Conservation (phyloP, 352 stramenopile genomes). For the Globisporangium echinulatum region DNA sequence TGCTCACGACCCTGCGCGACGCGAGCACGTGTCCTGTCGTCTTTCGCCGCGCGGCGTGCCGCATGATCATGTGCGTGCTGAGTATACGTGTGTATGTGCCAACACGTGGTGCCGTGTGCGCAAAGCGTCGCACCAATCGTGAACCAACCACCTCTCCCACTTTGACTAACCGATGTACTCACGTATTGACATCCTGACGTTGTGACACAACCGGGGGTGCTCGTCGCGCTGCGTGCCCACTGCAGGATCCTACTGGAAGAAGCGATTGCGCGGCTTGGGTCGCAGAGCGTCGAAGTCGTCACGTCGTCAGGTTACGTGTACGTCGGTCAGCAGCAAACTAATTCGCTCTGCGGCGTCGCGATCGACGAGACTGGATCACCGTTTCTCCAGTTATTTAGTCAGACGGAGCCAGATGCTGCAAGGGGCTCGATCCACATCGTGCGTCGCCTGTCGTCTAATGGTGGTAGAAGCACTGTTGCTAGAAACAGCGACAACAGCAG, state of each 20-base stretch:
- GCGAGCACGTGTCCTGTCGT: slow-evolving; percentile 15
- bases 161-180: not conserved
- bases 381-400: slow-evolving; percentile 41
- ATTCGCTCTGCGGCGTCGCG: slow-evolving; percentile 30
- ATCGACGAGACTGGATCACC: slow-evolving; percentile 32
- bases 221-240: not conserved
- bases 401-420: slow-evolving; percentile 36
- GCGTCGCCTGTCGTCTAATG: not conserved
- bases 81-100: not conserved
- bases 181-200: not conserved
- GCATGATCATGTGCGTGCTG: slow-evolving; percentile 39
- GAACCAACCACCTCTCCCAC: not conserved
- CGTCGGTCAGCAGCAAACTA: slow-evolving; percentile 16
- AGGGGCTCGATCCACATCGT: slow-evolving; percentile 29
- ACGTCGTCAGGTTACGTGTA: slow-evolving; percentile 28
- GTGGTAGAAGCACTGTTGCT: not conserved
- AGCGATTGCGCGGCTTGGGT: slow-evolving; percentile 26
- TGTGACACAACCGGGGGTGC: not conserved
- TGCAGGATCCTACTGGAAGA: slow-evolving; percentile 53
- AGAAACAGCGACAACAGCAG: not conserved
- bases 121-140: not conserved
- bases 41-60: slow-evolving; percentile 32
- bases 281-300: slow-evolving; percentile 23
- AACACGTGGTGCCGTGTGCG: not conserved
- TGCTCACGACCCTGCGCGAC: slow-evolving; percentile 46